Base-by-base conservation (phyloP, 2,329 filamentous ascomycete species). In the Albophoma yamanashiensis region DNA sequence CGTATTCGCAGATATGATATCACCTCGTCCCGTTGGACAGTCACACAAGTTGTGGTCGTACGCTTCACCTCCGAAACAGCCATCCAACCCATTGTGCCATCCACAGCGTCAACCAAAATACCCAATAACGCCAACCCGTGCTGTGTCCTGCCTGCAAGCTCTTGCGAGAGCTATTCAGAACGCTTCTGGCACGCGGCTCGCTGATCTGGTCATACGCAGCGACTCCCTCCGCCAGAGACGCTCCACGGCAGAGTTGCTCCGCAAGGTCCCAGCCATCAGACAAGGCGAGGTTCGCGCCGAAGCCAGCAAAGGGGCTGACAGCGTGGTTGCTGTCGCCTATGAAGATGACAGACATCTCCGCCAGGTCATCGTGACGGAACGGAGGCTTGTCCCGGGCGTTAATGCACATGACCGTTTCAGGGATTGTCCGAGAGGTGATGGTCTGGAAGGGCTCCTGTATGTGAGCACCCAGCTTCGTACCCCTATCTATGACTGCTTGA, bases 281-380 rank as follows among this genome's bases (percentile, higher is more conserved):
- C 34, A 81, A 61, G 3, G 78, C 79, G 60, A 81, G 64, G 62
- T 79, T 80, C 0, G 77, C 78, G 0, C 79, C 79, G 59, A 74
- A 77, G 0, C 79, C 78, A 6, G 78, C 75, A 67, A 80, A 82
- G 0, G 78, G 76, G 58, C 72, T 79, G 7, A 80, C 70, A 1
- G 78, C 78, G 64, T 82, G 79, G 62, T 82, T 81, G 59, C 72
- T 71, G 63, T 82, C 78, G 14, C 79, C 79, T 27, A 82, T 76
- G 57, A 78, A 81, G 12, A 81, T 65, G 9, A 78, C 69, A 0
- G 67, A 65, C 12, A 65, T 22, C 4, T 66, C 55, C 1, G 59
- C 27, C 4, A 68, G 55, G 8, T 63, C 60, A 9, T 67, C 63
- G 53, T 81, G 77, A 0, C 62, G 9, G 60, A 81, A 79, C 0